Conservation (phyloP, 179 eudicot species). For the Heliamphora pulchella region DNA sequence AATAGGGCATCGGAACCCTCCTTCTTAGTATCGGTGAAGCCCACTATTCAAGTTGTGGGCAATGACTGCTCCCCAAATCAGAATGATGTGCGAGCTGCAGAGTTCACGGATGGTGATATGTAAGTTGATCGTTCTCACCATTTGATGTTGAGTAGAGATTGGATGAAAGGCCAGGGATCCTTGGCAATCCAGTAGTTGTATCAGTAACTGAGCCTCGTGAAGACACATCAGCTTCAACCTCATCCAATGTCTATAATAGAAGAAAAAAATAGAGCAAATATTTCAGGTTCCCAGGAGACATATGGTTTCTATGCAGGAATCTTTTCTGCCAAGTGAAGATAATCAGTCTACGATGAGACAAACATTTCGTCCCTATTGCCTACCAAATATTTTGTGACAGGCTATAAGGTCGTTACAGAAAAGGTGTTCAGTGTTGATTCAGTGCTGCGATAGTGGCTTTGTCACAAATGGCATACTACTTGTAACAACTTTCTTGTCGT, state of each 20-base stretch:
- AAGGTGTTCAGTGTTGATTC: too few relatives aligned
- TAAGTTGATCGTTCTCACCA: constrained; percentile 13
- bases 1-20: background rate
- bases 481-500: too few relatives aligned
- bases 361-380: too few relatives aligned
- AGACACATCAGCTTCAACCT: constrained; percentile 17
- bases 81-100: background rate
- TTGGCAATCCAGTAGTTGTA: constrained; percentile 9
- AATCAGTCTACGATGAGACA: too few relatives aligned
- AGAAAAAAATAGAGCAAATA: background rate
- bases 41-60: background rate
- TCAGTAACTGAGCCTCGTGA: background rate
- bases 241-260: constrained; percentile 16
- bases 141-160: background rate
- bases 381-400: too few relatives aligned
- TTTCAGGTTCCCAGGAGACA: too few relatives aligned
- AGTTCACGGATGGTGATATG: constrained; percentile 3
- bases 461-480: too few relatives aligned
- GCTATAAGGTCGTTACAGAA: too few relatives aligned
- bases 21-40: background rate
- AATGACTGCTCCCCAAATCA: background rate
- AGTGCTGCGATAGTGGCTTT: too few relatives aligned
- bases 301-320: too few relatives aligned
- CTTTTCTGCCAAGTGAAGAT: too few relatives aligned
- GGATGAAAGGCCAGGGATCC: constrained; percentile 11